Base-by-base conservation (phyloP, 805 yeast genomes). In the Candida sithepensis region DNA sequence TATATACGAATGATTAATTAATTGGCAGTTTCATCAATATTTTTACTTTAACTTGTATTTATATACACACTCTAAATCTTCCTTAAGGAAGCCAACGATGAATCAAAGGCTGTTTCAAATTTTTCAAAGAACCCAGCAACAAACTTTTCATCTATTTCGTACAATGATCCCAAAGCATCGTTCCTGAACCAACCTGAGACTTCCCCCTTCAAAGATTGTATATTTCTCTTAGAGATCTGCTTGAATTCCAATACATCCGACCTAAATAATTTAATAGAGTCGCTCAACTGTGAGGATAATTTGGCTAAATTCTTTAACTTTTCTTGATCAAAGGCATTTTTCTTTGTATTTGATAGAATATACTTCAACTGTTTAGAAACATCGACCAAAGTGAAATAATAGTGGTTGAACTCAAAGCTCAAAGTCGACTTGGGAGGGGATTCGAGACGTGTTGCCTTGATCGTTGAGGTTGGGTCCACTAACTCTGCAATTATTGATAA, bases 361-460 rank as follows among this genome's bases (percentile, higher is more conserved):
- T 34, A 38, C 16, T 52, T 53, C n/a, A 65, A n/a, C 33, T 50
- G 52, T 20, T 54, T 54, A 18, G 48, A 45, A 7, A 60, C 53
- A 45, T 60, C 67, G 12, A 57, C 42, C 26, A 63, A 28, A 0
- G 55, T 42, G 28, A 58, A 53, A 32, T 54, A 55, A 30, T 58
- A 55, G 34, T 59, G 58, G 41, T 54, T 57, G 48, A 54, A 63
- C 8, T 52, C 49, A 37, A 56, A 56, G 8, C 45, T 41, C 13
- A 63, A 45, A 33, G 51, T 23, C 19, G 50, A 38, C 5, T 44
- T 39, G 1, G 64, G 63, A 13, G 39, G 36, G 3, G 48, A 43
- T 14, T 59, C 58, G 8, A 52, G 12, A 12, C 41, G 37, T 7
- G 24, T 14, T 0, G 46, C 43, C 2, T 38, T 12, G 7, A 36